These are phyloP conservation scores for Thelephora aurantiotincta DNA, from an alignment of 768 basidiomycete genomes.

Conservation along the genomic window DNA sequence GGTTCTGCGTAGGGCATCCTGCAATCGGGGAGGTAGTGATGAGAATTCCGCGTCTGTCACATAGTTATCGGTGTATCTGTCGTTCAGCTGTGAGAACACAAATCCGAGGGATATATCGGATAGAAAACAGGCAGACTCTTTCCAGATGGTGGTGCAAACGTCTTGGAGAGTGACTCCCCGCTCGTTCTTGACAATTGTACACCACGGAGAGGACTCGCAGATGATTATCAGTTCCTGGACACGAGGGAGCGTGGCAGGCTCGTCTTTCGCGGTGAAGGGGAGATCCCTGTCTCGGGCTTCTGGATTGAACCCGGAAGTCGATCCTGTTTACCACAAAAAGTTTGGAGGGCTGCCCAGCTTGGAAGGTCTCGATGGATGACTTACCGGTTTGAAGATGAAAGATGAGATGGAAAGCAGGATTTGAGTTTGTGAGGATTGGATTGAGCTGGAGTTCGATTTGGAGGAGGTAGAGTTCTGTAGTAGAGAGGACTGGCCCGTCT, in stretches of 20 bases:
- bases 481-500: conserved; percentile 73
- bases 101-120: neutral
- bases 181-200: conserved; percentile 58
- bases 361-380: conserved; percentile 1
- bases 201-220: conserved; percentile 56
- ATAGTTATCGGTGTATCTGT: conserved; percentile 53
- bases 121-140: conserved; percentile 40
- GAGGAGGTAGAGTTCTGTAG: conserved; percentile 73
- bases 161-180: conserved; percentile 65
- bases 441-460: conserved; percentile 52
- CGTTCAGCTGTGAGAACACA: neutral
- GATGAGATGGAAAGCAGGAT: conserved; percentile 41
- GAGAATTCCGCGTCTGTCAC: conserved; percentile 56
- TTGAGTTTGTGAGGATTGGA: conserved; percentile 48
- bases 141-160: conserved; percentile 57
- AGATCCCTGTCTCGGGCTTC: conserved; percentile 46
- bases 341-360: neutral
- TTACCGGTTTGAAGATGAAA: conserved; percentile 61
- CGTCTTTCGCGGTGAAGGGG: conserved; percentile 26
- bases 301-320: conserved; percentile 46
- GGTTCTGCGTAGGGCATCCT: conserved; percentile 58
- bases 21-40: conserved; percentile 43
- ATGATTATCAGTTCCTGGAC: conserved; percentile 22
- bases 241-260: conserved; percentile 25
- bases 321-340: conserved; percentile 24